phyloP scores from a whole-genome alignment of 805 yeast genomes.

The Saturnispora besseyi region DNA sequence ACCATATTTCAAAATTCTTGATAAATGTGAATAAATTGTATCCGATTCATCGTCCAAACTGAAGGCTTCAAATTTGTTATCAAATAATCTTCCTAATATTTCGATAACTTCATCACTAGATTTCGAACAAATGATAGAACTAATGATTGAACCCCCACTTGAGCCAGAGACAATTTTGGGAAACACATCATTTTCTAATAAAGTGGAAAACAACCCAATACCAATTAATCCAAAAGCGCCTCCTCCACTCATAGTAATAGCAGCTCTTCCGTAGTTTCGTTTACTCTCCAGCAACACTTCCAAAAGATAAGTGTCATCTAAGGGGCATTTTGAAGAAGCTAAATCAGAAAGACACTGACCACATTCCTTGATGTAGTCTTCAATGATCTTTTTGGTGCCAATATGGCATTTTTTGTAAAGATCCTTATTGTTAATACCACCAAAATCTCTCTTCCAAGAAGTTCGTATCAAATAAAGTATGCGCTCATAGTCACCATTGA shows the following conservation, averaged over 20 bases:
- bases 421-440: constrained; percentile 75
- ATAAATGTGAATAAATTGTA: constrained; percentile 41
- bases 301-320: constrained; percentile 63
- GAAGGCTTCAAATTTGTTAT: constrained; percentile 44
- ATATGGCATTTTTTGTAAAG: constrained; percentile 70
- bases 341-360: constrained; percentile 35
- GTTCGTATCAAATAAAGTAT: constrained; percentile 73
- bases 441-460: constrained; percentile 75
- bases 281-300: constrained; percentile 81
- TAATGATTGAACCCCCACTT: constrained; percentile 93
- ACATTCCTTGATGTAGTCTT: constrained; percentile 77
- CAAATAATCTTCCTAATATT: constrained; percentile 53
- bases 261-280: constrained; percentile 89
- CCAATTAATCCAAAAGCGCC: constrained; percentile 90
- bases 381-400: constrained; percentile 80
- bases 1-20: constrained; percentile 70
- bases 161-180: constrained; percentile 91
- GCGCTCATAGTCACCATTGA: constrained; percentile 44
- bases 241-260: constrained; percentile 92
- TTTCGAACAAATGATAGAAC: constrained; percentile 77
- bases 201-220: constrained; percentile 79
- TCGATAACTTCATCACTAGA: constrained; percentile 59
- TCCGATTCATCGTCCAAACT: constrained; percentile 43
- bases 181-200: constrained; percentile 61
- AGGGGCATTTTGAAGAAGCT: constrained; percentile 29